These are phyloP conservation scores for Flaveria sonorensis DNA, from an alignment of 129 eudicot genomes.

Conservation along the genomic window DNA sequence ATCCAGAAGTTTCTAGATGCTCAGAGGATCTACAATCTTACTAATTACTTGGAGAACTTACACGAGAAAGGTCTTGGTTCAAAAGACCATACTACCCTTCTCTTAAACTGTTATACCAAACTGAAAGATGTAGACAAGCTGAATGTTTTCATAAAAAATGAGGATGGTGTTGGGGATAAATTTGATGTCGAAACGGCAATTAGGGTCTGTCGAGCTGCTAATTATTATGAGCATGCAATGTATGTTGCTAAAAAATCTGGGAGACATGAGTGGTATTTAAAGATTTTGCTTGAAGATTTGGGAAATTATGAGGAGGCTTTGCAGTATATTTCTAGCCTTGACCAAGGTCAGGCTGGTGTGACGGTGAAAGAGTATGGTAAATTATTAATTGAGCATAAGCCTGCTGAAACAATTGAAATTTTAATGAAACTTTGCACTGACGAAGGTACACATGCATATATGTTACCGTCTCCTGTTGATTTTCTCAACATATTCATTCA, in stretches of 20 bases:
- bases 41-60: slow-evolving; percentile 84
- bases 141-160: slow-evolving; percentile 77
- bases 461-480: slow-evolving; percentile 98
- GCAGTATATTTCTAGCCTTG: slow-evolving; percentile 82
- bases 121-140: slow-evolving; percentile 92
- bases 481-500: slow-evolving; percentile 88
- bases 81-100: slow-evolving; percentile 96
- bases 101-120: slow-evolving; percentile 89
- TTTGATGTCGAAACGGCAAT: slow-evolving; percentile 98
- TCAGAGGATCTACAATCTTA: slow-evolving; percentile 93
- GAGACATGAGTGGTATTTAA: slow-evolving; percentile 91
- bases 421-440: slow-evolving; percentile 90
- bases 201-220: slow-evolving; percentile 96
- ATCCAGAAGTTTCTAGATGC: slow-evolving; percentile 97
- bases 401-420: slow-evolving; percentile 77
- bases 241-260: slow-evolving; percentile 94
- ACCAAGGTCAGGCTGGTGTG: slow-evolving; percentile 94
- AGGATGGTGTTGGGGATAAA: slow-evolving; percentile 78
- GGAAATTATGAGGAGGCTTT: slow-evolving; percentile 90
- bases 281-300: slow-evolving; percentile 94
- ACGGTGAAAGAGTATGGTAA: slow-evolving; percentile 94
- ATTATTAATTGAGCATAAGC: slow-evolving; percentile 88
- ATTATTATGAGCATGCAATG: slow-evolving; percentile 99
- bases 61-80: slow-evolving; percentile 96
- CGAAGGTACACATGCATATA: slow-evolving; percentile 56